A percentile compares a stretch with the other conserved stretches of the same genome.
Evolutionary conservation across 371 early-diverging fungal species (phyloP).

Genomic region (Mortierella sp.): DNA sequence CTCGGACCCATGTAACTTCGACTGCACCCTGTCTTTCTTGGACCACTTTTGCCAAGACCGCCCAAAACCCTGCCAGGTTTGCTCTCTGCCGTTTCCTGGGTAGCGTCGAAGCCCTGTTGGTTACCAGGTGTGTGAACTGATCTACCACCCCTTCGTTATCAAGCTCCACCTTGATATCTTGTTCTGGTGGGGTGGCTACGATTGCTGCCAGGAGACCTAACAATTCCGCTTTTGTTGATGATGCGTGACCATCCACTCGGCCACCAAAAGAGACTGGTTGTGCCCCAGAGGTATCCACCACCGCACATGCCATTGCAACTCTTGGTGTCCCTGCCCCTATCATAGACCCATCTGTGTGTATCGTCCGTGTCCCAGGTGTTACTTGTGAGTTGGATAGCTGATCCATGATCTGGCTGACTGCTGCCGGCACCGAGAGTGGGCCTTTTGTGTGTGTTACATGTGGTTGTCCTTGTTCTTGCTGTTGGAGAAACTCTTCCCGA

Average conservation of each 20-base stretch:
- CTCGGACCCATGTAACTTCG: neutral
- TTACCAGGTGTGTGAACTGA: conserved; percentile 1
- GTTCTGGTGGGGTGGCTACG: neutral
- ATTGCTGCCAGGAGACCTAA: conserved; percentile 16
- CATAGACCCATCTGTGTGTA: conserved; percentile 13
- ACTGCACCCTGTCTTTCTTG: neutral
- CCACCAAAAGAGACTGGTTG: neutral
- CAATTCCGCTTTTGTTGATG: conserved; percentile 10
- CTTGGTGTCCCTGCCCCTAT: neutral
- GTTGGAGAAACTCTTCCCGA: no score
- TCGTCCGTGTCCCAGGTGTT: no score
- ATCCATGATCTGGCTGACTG: no score
- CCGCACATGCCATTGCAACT: conserved; percentile 10
- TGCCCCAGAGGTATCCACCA: neutral
- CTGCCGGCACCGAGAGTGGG: no score
- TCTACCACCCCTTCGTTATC: conserved; percentile 18
- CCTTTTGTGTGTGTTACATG: no score
- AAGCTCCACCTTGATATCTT: conserved; percentile 11
- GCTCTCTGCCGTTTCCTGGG: neutral
- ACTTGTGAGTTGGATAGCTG: no score
- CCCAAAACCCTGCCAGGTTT: neutral
- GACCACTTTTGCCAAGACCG: neutral
- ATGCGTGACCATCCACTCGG: conserved; percentile 8
- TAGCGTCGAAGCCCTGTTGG: neutral
- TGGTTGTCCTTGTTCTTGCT: no score